phyloP scores from a whole-genome alignment of 73 alveolate species.

The Paramecium biaurelia region DNA sequence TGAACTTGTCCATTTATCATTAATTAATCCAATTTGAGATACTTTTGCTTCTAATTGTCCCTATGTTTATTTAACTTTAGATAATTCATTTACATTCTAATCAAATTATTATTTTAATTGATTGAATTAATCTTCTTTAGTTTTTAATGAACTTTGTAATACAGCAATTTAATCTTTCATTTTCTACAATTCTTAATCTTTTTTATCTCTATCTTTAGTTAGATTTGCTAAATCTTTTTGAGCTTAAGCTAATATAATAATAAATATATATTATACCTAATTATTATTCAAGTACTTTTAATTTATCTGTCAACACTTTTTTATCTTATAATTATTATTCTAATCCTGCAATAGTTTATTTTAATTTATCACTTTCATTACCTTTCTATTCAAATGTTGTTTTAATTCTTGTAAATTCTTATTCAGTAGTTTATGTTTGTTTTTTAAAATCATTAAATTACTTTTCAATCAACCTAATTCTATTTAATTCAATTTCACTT shows the following conservation, averaged over 20 bases:
- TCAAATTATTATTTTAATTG: neutral
- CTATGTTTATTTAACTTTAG: neutral
- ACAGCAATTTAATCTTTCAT: neutral
- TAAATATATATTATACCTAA: neutral
- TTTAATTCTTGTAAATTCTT: constrained; percentile 26
- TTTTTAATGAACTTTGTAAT: neutral
- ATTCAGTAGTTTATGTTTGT: neutral
- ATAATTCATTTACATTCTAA: neutral
- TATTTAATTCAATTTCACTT: constrained; percentile 2
- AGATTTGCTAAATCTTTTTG: neutral
- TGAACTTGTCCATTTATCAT: neutral
- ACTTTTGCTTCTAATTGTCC: constrained; percentile 43
- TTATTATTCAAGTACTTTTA: neutral
- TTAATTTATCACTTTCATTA: constrained; percentile 8
- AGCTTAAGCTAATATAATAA: neutral
- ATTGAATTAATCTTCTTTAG: neutral
- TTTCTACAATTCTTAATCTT: neutral
- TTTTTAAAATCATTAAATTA: constrained; percentile 28
- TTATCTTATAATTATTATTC: constrained; percentile 33
- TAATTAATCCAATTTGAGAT: neutral
- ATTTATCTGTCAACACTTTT: neutral
- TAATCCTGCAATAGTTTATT: neutral
- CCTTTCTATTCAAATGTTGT: neutral
- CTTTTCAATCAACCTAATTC: constrained; percentile 10
- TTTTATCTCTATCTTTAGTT: neutral